A percentile compares a stretch with the other conserved stretches of the same genome.
phyloP scores from a whole-genome alignment of 495 filamentous ascomycete species.

The Ramalina peruviana region DNA sequence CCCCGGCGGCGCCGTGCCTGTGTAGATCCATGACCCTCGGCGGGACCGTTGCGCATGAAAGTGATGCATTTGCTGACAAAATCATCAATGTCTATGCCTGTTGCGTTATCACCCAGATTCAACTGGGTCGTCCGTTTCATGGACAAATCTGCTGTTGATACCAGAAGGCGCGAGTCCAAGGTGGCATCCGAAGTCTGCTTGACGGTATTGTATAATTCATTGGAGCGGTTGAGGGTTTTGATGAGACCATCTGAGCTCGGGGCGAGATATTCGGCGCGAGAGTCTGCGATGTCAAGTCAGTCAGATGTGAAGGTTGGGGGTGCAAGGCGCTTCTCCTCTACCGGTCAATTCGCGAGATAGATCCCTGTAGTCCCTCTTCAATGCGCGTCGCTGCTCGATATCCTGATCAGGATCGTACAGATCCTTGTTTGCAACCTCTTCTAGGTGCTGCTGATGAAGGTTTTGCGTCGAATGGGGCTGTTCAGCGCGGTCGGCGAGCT shows the following conservation, averaged over 20 bases:
- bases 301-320: background rate
- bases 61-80: conserved; percentile 84
- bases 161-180: conserved; percentile 73
- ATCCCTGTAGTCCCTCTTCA: conserved; percentile 56
- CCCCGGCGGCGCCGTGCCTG: conserved; percentile 1
- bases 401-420: conserved; percentile 87
- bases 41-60: conserved; percentile 59
- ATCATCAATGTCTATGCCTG: conserved; percentile 79
- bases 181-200: conserved; percentile 90
- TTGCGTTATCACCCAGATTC: conserved; percentile 50
- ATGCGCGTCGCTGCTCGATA: conserved; percentile 54
- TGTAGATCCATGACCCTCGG: conserved; percentile 9
- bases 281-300: conserved; percentile 32
- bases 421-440: conserved; percentile 26
- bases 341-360: conserved; percentile 51
- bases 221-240: conserved; percentile 47
- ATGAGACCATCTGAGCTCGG: conserved; percentile 45
- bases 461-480: conserved; percentile 13
- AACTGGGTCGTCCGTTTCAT: conserved; percentile 59
- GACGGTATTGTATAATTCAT: conserved; percentile 51
- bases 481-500: conserved; percentile 23
- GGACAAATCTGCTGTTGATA: conserved; percentile 61
- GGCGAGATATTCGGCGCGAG: conserved; percentile 50
- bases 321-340: conserved; percentile 15
- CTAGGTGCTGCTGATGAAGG: conserved; percentile 11